Base-by-base conservation (phyloP, 2,329 filamentous ascomycete species). In the Aspergillus glaucus region DNA sequence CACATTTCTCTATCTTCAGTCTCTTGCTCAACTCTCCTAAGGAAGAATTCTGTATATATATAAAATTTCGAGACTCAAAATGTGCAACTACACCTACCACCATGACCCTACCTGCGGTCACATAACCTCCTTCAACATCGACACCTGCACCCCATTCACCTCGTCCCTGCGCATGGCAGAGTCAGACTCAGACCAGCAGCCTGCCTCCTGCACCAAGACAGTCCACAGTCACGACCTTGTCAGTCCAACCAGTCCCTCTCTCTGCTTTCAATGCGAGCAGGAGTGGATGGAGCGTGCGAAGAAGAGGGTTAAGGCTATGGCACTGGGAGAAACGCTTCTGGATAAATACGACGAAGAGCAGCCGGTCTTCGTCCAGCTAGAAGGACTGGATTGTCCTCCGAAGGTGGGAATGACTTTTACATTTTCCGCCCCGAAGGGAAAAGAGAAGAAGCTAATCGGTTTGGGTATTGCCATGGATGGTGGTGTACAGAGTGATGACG, bases 51-150 rank as follows among this genome's bases (percentile, higher is more conserved):
- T 30, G n/a, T n/a, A 30, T 30, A 30, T 30, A 30, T 30, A 12
- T 12, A 4, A 3, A 12, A 1, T 4, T 7, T 30, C 26, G 26
- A 30, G 26, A 12, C 1, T 44, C 17, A 51, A 6, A n/a, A 65
- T 65, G 62, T 65, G 62, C 32, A 43, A 50, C 6, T 48, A 59
- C 30, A 60, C 48, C n/a, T 62, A 58, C 40, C 59, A 63, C 42
- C 62, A 62, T 47, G 61, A 60, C 41, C 48, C 53, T 9, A 15
- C 9, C 30, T 65, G 62, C 43, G 61, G 63, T 12, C 63, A 65
- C 40, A 63, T 65, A 32, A 49, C 57, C 42, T 54, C 52, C 34
- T 63, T 55, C 46, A 60, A 49, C 1, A 43, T 63, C n/a, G 50
- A 48, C n/a, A 55, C 54, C 48, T 65, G 62, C 46, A 36, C 48